phyloP scores from a whole-genome alignment of 805 yeast genomes.

The Candida parachauliodes region DNA sequence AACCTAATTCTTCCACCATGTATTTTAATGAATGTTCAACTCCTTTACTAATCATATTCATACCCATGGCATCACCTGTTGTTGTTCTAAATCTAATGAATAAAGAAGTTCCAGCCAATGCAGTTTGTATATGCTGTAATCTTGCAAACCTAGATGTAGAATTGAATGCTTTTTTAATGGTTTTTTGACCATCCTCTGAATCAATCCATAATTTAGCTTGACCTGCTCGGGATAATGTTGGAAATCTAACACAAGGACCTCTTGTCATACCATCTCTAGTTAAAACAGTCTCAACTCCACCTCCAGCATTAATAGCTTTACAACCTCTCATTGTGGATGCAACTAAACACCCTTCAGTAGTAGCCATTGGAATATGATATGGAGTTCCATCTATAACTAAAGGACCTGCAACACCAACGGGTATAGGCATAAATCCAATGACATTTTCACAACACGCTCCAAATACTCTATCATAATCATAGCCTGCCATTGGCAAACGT shows the following conservation, averaged over 20 bases:
- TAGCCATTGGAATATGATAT: conserved; percentile 96
- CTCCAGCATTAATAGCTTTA: conserved; percentile 95
- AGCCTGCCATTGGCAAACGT: conserved; percentile 73
- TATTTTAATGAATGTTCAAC: conserved; percentile 81
- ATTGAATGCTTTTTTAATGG: conserved; percentile 84
- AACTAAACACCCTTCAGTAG: conserved; percentile 97
- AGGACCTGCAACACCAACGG: conserved; percentile 98
- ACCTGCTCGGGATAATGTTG: conserved; percentile 81
- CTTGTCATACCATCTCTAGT: conserved; percentile 99
- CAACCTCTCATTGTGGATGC: conserved; percentile 99
- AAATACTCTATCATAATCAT: conserved; percentile 92
- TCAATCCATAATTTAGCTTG: conserved; percentile 94
- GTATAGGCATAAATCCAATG: conserved; percentile 93
- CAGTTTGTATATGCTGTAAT: conserved; percentile 84
- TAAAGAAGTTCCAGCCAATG: conserved; percentile 87
- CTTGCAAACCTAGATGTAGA: conserved; percentile 97
- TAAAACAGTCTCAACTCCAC: conserved; percentile 89
- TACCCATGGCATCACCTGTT: conserved; percentile 99
- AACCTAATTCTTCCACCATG: conserved; percentile 87
- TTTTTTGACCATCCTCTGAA: conserved; percentile 85
- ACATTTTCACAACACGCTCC: conserved; percentile 99
- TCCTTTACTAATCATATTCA: conserved; percentile 99
- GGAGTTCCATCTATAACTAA: conserved; percentile 84
- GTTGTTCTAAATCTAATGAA: conserved; percentile 95
- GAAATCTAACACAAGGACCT: conserved; percentile 96